Evolutionary conservation across 495 filamentous ascomycete genomes (phyloP), one percentile per base, ranked within the genome.

Genomic region (Annulohypoxylon moriforme): DNA sequence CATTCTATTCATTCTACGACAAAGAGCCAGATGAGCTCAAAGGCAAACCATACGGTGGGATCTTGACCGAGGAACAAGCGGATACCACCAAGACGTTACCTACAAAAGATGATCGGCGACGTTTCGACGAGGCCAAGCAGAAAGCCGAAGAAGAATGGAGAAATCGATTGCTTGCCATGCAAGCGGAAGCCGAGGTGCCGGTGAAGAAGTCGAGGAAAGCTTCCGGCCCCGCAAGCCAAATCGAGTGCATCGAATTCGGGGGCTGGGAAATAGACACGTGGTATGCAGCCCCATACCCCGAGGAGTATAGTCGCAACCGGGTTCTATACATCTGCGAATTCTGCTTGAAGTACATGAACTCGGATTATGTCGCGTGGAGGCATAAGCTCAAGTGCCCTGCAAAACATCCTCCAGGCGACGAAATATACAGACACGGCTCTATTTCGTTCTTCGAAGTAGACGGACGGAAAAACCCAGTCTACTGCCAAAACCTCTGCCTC

Each of bases 271-370:
- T 99, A 73, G 96, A 99, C 79, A 98, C 94, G 22, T 98, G 96
- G 96, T 98, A 99, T 80, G 94, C 96, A n/a, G 95, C 96, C 25
- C 96, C 96, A 18, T 99, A 99, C 75, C 96, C 96, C 0, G 96
- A 98, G 78, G 96, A 99, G 80, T 99, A 98, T 82, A 98, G 94
- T 74, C 90, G 93, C 71, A 98, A 98, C 76, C 90, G 90, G 34
- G 91, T 97, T 18, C 89, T 99, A 14, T 98, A 97, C 80, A 98
- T 99, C 70, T 99, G 96, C 84, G 96, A 99, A 78, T 99, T 98
- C 79, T 99, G 96, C 77, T 84, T 99, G 50, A 98, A 98, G 78
- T 99, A 99, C 82, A 97, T 99, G 94, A 97, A 94, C 77, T 97
- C 95, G 10, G 94, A 98, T 75, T 98, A 95, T 71, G 95, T 98